Conservation (phyloP, 2,329 filamentous ascomycete species). For the Aureobasidium sp. region DNA sequence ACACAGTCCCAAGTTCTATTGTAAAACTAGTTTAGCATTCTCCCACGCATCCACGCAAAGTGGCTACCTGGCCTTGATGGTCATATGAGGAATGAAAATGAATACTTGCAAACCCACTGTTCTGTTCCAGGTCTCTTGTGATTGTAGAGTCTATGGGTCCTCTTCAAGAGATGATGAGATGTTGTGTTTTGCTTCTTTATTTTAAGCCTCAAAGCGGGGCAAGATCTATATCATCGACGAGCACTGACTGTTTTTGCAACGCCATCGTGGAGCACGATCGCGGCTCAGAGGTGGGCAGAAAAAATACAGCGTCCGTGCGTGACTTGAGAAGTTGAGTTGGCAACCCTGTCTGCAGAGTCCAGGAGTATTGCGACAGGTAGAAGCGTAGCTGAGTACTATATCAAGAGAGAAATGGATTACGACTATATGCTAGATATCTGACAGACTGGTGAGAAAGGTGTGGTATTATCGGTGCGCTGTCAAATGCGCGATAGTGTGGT, state of each 20-base stretch:
- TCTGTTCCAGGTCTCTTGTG: neutral
- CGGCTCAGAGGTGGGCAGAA: neutral
- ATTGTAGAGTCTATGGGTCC: neutral
- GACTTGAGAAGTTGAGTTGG: neutral
- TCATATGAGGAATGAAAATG: neutral
- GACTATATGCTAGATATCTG: neutral
- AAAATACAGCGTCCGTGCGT: neutral
- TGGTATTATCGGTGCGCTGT: too few species aligned
- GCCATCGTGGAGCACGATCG: neutral
- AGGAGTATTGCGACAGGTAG: accelerated
- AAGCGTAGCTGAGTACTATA: neutral
- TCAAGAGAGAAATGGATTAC: neutral
- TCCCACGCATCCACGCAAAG: neutral
- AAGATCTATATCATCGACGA: neutral
- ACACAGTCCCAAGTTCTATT: neutral
- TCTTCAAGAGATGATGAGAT: neutral
- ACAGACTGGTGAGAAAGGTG: neutral
- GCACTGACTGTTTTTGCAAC: neutral
- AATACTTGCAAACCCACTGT: neutral
- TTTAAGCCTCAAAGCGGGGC: constrained; percentile 5
- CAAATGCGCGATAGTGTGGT: too few species aligned
- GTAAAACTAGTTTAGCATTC: constrained; percentile 9
- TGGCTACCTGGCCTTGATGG: constrained; percentile 6
- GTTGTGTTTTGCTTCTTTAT: neutral
- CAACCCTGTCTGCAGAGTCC: neutral